Evolutionary conservation across 345 rosid species (phyloP), one percentile per base, ranked within the genome.

Genomic region (Odontarrhena argentea): DNA sequence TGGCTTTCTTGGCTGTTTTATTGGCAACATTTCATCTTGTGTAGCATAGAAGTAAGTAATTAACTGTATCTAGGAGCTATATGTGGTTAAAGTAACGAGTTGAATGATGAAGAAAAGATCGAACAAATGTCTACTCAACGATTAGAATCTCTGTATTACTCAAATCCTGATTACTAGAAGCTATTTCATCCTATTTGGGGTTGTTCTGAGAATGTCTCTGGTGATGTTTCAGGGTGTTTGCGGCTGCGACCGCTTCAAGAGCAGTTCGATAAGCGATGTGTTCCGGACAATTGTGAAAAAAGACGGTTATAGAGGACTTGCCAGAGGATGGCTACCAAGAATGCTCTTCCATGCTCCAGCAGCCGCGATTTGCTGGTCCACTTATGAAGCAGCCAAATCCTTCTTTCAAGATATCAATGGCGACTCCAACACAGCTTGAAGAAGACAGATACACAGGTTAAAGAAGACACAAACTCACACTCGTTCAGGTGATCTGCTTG

Each of bases 321-420:
- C 87, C 11, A 87, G 97, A 69, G 99, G 99, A 18, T 95, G 99
- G 99, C 74, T 80, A 44, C 99, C 98, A 0, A 82, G 99, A 84
- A 95, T 89, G 94, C 87, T 95, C 30, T 95, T 95, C 85, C 99
- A 95, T 67, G 96, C 97, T 41, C 99, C 98, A n/a, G 99, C 99
- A 63, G 97, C 99, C 32, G 96, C 99, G 3, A 95, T 91, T 67
- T 89, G 96, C 70, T 95, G 99, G 99, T 87, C 98, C 9, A 85
- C 89, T 3, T 95, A 95, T 50, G 98, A 95, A 81, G 81, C 89
- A 7, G 76, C 78, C 2, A 95, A 95, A 75, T 36, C 82, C 8
- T 91, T 91, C 67, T 95, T 95, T 55, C 80, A 86, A 52, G 79
- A 85, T 54, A 69, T 80, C 64, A 87, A 86, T 43, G 79, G 47